Percentiles rank a stretch among this genome's conserved stretches.
Conservation (phyloP, 352 stramenopile genomes). For the Plasmopara halstedii region DNA sequence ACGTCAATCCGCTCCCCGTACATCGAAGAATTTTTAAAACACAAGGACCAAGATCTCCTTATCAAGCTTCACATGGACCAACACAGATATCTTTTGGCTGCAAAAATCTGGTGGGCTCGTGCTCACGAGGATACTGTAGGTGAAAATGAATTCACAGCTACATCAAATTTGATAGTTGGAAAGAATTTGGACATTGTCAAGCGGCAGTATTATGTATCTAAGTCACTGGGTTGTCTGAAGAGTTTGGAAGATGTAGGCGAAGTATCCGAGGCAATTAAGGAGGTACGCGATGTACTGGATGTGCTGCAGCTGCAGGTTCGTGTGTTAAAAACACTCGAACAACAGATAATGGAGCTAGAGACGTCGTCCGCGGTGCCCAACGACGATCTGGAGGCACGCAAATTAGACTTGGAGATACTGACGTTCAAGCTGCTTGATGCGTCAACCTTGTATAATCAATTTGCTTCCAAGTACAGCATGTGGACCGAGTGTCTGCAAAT, state of each 20-base stretch:
- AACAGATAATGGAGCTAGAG: slow-evolving; percentile 59
- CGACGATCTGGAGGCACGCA: slow-evolving; percentile 41
- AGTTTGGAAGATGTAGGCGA: slow-evolving; percentile 68
- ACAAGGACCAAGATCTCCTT: slow-evolving; percentile 77
- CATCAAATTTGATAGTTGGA: slow-evolving; percentile 27
- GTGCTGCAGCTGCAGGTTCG: slow-evolving; percentile 78
- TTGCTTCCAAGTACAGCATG: slow-evolving; percentile 80
- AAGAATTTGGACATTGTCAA: slow-evolving; percentile 69
- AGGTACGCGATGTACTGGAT: slow-evolving; percentile 78
- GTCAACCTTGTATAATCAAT: slow-evolving; percentile 81
- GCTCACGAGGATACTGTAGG: slow-evolving; percentile 50
- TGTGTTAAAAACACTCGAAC: slow-evolving; percentile 68
- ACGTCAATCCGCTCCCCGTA: slow-evolving; percentile 61
- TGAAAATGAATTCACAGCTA: slow-evolving; percentile 33
- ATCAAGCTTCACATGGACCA: slow-evolving; percentile 85
- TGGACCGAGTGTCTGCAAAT: slow-evolving; percentile 84
- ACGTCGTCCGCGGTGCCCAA: slow-evolving; percentile 28
- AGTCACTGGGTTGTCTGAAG: slow-evolving; percentile 68
- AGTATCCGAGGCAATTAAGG: slow-evolving; percentile 56
- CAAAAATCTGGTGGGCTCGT: slow-evolving; percentile 77
- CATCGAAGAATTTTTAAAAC: slow-evolving; percentile 80
- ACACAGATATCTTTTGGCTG: slow-evolving; percentile 74
- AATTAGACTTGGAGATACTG: slow-evolving; percentile 55
- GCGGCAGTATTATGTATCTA: slow-evolving; percentile 79
- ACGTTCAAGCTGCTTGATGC: slow-evolving; percentile 76